Evolutionary conservation across 148 eudicot genomes (phyloP), one percentile per base, ranked within the genome.

Genomic region (Polygonum maritimum): DNA sequence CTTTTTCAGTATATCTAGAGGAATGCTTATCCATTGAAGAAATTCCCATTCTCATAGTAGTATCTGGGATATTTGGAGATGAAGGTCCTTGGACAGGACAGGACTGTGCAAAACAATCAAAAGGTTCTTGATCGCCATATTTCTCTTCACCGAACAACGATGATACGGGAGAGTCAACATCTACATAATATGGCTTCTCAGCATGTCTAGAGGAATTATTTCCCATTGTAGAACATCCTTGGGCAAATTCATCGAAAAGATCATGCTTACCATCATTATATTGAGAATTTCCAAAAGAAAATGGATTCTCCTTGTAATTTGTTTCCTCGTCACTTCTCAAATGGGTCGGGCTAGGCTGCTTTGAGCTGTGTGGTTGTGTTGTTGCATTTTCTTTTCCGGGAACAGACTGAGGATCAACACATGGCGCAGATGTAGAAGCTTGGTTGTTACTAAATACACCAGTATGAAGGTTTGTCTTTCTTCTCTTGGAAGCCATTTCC

Each of bases 401-500:
- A 31, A 78, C 67, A 36, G 80, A 54, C 51, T 63, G 77, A 84
- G 33, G 19, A 76, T 79, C 81, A 16, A 14, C 26, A 81, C 19
- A 21, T 12, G 78, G 58, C 69, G 75, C 75, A 74, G 91, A 84
- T 44, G 85, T 33, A 49, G 69, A 62, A 62, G 69, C 69, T 62
- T 62, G 39, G 33, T 62, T 62, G 31, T 22, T 26, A 31, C 5
- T 26, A 11, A 13, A 38, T 35, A 16, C 45, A 35, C 19, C 19
- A 22, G 71, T 38, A 67, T 67, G 41, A 35, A 38, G 0, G 38
- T n/a, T 33, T 36, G 71, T 67, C 81, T 79, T 81, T 75, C 87
- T 86, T 76, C 77, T 83, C 47, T 62, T 75, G 71, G 77, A 85
- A 77, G 94, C 91, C 77, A 82, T 88, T 82, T 92, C 89, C 97